Evolutionary conservation across 1,284 basidiomycete genomes (phyloP).

Genomic region (Coriolopsis trogii): DNA sequence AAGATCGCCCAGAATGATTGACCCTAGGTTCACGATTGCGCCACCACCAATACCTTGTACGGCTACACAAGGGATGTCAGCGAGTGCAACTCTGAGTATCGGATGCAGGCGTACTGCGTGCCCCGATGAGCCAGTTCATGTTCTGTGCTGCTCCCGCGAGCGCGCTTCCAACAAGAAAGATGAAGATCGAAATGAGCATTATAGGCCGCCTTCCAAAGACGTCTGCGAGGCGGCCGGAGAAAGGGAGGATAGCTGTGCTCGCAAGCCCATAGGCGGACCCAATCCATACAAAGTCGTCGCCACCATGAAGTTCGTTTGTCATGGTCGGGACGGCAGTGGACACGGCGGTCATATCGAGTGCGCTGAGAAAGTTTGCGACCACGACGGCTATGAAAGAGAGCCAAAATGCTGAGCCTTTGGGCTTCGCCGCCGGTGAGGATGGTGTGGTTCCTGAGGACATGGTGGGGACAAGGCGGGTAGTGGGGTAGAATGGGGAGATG

Average conservation of each 20-base stretch:
- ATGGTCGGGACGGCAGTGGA: slow-evolving; percentile 22
- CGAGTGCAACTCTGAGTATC: not conserved
- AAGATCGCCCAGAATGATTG: slow-evolving; percentile 40
- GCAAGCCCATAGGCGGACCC: slow-evolving; percentile 40
- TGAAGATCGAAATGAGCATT: slow-evolving; percentile 31
- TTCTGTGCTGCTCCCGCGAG: slow-evolving; percentile 38
- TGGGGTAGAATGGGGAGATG: no score
- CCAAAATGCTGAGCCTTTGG: slow-evolving; percentile 27
- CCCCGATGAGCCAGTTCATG: slow-evolving; percentile 39
- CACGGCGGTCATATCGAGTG: slow-evolving; percentile 30
- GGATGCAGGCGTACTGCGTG: not conserved
- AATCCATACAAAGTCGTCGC: slow-evolving; percentile 37
- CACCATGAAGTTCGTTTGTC: slow-evolving; percentile 14
- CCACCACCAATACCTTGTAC: slow-evolving; percentile 45
- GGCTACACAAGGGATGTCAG: slow-evolving; percentile 12
- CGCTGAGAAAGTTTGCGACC: slow-evolving; percentile 30
- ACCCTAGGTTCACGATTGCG: slow-evolving; percentile 35
- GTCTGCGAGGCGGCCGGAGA: slow-evolving; percentile 34
- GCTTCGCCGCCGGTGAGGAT: not conserved
- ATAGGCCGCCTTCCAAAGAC: slow-evolving; percentile 39
- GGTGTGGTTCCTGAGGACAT: no score
- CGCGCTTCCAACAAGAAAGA: slow-evolving; percentile 41
- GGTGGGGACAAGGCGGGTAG: no score
- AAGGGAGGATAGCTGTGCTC: slow-evolving; percentile 35
- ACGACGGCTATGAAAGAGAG: slow-evolving; percentile 25